These are phyloP conservation scores for Collybiopsis confluens DNA, from an alignment of 768 basidiomycete genomes.

Conservation along the genomic window DNA sequence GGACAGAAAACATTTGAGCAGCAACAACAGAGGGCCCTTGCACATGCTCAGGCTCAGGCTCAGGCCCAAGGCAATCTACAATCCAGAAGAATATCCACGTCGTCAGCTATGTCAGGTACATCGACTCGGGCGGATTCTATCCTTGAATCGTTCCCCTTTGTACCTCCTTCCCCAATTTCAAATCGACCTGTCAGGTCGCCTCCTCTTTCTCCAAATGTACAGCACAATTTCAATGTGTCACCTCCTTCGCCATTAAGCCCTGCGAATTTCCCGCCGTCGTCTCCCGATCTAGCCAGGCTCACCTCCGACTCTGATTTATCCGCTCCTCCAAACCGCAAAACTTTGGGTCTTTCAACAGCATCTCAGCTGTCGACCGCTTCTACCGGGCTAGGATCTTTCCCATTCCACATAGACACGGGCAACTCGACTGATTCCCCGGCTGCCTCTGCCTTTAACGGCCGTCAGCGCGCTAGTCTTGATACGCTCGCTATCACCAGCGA, in stretches of 20 bases:
- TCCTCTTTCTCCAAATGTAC: constrained; percentile 65
- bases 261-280: constrained; percentile 19
- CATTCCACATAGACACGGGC: constrained; percentile 80
- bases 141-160: constrained; percentile 83
- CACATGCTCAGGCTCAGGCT: constrained; percentile 56
- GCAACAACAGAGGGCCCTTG: constrained; percentile 63
- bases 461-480: constrained; percentile 78
- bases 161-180: constrained; percentile 87
- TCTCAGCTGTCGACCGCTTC: constrained; percentile 77
- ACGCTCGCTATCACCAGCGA: constrained; percentile 81
- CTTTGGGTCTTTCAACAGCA: constrained; percentile 68
- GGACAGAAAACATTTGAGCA: constrained; percentile 43
- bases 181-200: constrained; percentile 72
- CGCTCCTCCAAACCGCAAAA: constrained; percentile 56
- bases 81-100: constrained; percentile 53
- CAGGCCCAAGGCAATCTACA: constrained; percentile 45
- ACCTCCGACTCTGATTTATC: constrained; percentile 26
- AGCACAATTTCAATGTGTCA: constrained; percentile 43
- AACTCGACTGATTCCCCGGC: constrained; percentile 31
- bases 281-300: constrained; percentile 1
- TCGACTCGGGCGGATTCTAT: constrained; percentile 81
- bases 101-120: constrained; percentile 62
- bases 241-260: constrained; percentile 10
- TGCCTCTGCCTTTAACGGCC: constrained; percentile 35
- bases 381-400: constrained; percentile 79